Conservation (phyloP, 495 filamentous ascomycete genomes). For the Xylaria nigripes region DNA sequence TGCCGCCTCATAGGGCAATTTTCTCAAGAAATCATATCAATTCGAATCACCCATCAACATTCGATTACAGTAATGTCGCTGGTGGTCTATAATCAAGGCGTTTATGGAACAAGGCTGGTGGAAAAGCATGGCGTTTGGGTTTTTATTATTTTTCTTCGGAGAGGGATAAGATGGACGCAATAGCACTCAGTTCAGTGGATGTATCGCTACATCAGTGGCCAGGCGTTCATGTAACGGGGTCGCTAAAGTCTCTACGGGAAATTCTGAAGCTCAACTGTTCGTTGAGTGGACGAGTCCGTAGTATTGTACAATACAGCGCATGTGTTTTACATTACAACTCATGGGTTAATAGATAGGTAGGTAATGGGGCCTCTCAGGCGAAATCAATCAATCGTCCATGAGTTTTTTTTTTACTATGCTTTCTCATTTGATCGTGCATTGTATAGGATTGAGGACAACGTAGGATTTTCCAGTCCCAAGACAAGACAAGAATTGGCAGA, state of each 20-base stretch:
- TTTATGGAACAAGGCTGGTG: constrained; percentile 8
- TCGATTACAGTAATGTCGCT: not conserved
- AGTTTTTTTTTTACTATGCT: too few species aligned
- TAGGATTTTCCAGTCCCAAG: too few species aligned
- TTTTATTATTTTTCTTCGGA: not conserved
- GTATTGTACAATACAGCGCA: constrained; percentile 7
- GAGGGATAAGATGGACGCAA: not conserved
- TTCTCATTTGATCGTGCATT: too few species aligned
- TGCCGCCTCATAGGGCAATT: constrained; percentile 18
- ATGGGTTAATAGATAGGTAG: not conserved
- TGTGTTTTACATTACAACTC: not conserved
- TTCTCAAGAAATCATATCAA: not conserved
- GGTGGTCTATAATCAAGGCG: constrained; percentile 4
- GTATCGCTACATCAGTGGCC: not conserved
- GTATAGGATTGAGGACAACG: too few species aligned
- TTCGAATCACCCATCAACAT: not conserved
- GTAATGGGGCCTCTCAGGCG: not conserved
- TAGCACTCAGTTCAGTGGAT: not conserved
- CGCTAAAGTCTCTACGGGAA: not conserved
- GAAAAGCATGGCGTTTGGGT: constrained; percentile 11
- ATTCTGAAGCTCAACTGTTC: not conserved
- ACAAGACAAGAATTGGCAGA: too few species aligned
- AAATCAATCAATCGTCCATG: not conserved
- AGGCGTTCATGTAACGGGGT: not conserved
- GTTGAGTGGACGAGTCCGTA: not conserved